phyloP scores from a whole-genome alignment of 345 rosid genomes.

The Durio zibethinus region DNA sequence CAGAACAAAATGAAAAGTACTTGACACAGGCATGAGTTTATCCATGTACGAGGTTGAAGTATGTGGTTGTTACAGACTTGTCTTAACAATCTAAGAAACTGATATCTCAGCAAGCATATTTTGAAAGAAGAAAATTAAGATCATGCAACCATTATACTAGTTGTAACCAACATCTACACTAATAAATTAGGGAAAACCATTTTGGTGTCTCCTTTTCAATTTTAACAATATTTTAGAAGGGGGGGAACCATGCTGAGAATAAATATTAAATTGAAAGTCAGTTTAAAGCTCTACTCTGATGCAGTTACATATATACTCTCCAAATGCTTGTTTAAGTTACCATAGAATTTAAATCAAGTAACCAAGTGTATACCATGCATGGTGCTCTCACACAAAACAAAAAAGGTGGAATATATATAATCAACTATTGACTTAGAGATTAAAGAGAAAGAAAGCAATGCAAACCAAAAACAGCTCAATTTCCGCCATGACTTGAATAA shows the following conservation, averaged over 20 bases:
- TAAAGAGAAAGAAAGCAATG: conserved; percentile 4
- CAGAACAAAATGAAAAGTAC: background rate
- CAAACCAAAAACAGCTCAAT: background rate
- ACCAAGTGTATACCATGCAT: background rate
- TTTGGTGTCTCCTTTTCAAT: background rate
- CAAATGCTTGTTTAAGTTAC: background rate
- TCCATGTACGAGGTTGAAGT: background rate
- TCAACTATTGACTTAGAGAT: background rate
- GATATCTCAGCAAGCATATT: background rate
- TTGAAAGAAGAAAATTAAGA: background rate
- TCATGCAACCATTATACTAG: background rate
- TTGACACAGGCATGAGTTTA: background rate
- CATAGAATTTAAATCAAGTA: conserved; percentile 1
- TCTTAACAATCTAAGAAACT: background rate
- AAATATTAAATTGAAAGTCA: background rate
- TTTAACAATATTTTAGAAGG: background rate
- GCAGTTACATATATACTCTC: background rate
- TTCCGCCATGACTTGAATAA: background rate
- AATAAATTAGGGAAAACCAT: background rate
- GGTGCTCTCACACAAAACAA: background rate
- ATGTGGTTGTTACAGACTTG: background rate
- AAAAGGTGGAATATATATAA: conserved; percentile 3
- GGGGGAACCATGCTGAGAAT: background rate
- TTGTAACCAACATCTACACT: background rate
- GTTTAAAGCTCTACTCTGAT: background rate